Evolutionary conservation across 2,329 filamentous ascomycete species (phyloP).

Genomic region (Neofusicoccum cordaticola): DNA sequence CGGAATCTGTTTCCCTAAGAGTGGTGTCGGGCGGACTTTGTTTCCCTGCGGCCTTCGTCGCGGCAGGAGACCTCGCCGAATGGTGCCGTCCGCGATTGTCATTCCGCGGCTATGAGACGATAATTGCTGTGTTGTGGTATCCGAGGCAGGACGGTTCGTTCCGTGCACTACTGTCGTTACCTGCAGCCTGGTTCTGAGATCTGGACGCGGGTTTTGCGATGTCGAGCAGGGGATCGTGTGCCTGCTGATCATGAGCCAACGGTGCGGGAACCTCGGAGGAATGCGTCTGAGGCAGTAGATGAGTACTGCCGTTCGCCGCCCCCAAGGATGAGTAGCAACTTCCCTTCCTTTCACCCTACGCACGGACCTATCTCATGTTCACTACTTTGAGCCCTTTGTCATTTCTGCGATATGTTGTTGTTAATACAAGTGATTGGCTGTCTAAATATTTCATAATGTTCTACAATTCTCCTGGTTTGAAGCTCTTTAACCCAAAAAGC

Average conservation of each 20-base stretch:
- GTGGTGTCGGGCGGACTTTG: neutral
- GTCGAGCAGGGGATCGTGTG: neutral
- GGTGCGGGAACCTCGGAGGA: neutral
- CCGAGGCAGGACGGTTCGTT: neutral
- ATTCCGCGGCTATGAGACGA: neutral
- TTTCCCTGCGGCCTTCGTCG: neutral
- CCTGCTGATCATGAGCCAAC: neutral
- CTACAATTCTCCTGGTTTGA: too few relatives aligned
- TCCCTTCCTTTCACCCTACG: too few relatives aligned
- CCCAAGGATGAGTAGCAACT: too few relatives aligned
- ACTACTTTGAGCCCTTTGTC: too few relatives aligned
- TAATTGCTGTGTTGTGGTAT: neutral
- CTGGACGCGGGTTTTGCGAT: neutral
- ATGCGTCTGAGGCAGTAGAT: too few relatives aligned
- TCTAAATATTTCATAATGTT: too few relatives aligned
- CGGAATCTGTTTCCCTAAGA: conserved; percentile 8
- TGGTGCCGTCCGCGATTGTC: neutral
- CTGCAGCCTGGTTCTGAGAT: neutral
- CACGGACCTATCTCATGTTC: too few relatives aligned
- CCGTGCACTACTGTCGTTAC: neutral
- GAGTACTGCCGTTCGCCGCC: too few relatives aligned
- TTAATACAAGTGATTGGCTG: too few relatives aligned
- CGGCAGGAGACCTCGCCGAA: neutral
- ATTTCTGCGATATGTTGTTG: too few relatives aligned
- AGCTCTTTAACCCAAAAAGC: too few relatives aligned